Evolutionary conservation across 164 flowering plant genomes (phyloP), one percentile per base, ranked within the genome.

Genomic region (Piper betle): DNA sequence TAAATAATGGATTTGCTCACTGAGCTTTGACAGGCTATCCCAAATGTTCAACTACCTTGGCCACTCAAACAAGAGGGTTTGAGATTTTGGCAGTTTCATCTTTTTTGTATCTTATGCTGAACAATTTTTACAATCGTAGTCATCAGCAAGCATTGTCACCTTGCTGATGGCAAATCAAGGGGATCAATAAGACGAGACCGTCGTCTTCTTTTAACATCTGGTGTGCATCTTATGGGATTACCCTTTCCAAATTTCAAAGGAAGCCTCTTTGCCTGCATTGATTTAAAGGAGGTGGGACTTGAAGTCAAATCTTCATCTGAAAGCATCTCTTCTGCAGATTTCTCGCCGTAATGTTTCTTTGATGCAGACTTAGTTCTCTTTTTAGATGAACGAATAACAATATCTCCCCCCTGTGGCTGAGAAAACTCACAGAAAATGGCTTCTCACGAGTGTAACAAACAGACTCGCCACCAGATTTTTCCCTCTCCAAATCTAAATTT

Each of bases 181-280:
- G 71, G 58, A 79, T 81, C 39, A 67, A 73, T 13, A 39, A 55
- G n/a, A 40, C 75, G 68, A 43, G 84, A 79, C 64, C 76, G 78
- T 50, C 91, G 72, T 60, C 96, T 79, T 75, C 81, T 82, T 74
- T 91, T 87, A 53, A 83, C 71, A 63, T 86, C 89, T 3, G 96
- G 96, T 17, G 93, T 86, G 62, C 84, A 77, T 65, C 80, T 69
- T 8, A 71, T 33, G 37, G 73, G 63, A 25, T 68, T 70, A 18
- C 66, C 37, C 64, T 77, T 83, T 16, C 84, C 78, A 50, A 68
- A 54, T 52, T 79, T 80, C 37, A 69, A 50, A 41, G 81, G 52
- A 52, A 66, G 56, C 59, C 77, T 60, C 39, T 61, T 75, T 17
- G 66, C 13, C 53, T 58, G 72, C 53, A 75, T 33, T 19, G 77